Evolutionary conservation across 83 land plant genomes (phyloP).

Genomic region (Diphasiastrum complanatum): DNA sequence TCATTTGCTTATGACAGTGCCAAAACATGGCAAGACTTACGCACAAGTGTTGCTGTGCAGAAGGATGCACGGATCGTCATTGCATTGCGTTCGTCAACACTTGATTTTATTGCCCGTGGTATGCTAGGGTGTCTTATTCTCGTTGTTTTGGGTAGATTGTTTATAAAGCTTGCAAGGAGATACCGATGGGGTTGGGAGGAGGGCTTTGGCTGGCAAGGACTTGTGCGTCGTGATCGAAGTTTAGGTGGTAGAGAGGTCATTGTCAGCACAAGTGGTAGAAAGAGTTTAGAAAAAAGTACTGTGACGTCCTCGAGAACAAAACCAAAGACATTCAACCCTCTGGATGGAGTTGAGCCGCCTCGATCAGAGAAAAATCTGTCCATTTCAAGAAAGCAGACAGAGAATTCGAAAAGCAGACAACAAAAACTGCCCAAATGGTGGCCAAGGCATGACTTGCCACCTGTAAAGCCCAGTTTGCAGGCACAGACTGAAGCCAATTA

Average conservation of each 20-base stretch:
- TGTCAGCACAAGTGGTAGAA: constrained; percentile 21
- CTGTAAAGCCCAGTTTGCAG: not conserved
- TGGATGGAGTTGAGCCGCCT: not conserved
- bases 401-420: not conserved
- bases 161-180: constrained; percentile 8
- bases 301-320: constrained; percentile 13
- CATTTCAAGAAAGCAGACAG: not conserved
- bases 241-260: constrained; percentile 41
- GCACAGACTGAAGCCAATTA: not conserved
- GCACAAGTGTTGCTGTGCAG: constrained; percentile 26
- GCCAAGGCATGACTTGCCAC: not conserved
- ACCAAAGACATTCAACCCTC: not conserved
- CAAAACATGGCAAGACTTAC: constrained; percentile 10
- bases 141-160: constrained; percentile 8
- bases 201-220: constrained; percentile 12
- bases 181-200: constrained; percentile 38
- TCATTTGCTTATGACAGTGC: not conserved
- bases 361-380: constrained; percentile 6
- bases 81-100: constrained; percentile 24
- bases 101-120: constrained; percentile 22
- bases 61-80: constrained; percentile 28
- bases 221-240: constrained; percentile 29
- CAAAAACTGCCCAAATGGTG: constrained; percentile 4
- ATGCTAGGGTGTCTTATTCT: constrained; percentile 20
- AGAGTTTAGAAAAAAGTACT: not conserved